Evolutionary conservation across 208 protist species (phyloP).

Genomic region (Acanthamoeba sp.): DNA sequence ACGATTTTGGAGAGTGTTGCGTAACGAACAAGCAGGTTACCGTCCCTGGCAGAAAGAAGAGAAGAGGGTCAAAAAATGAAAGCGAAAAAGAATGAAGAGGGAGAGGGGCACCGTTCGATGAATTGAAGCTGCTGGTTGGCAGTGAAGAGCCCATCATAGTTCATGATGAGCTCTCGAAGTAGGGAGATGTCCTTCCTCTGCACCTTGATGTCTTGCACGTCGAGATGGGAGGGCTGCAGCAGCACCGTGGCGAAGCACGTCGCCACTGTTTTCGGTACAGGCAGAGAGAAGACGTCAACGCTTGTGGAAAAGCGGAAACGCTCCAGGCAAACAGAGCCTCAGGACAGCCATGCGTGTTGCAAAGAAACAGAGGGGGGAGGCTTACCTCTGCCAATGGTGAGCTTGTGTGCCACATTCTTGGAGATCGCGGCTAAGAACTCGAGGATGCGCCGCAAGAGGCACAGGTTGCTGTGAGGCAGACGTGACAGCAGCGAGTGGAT

Average conservation of each 20-base stretch:
- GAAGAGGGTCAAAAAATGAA: background rate
- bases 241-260: slow-evolving; percentile 16
- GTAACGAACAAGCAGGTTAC: slow-evolving; percentile 22
- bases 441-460: background rate
- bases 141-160: background rate
- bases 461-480: background rate
- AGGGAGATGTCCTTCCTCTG: background rate
- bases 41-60: background rate
- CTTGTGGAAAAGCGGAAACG: too few relatives aligned
- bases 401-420: background rate
- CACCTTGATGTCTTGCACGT: background rate
- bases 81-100: background rate
- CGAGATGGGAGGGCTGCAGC: background rate
- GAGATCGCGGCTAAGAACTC: background rate
- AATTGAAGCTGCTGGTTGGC: slow-evolving; percentile 32
- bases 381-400: slow-evolving; percentile 16
- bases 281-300: background rate
- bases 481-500: slow-evolving; percentile 28
- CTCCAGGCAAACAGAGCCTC: too few relatives aligned
- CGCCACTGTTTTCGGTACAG: background rate
- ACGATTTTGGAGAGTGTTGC: slow-evolving; percentile 28
- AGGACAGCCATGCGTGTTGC: too few relatives aligned
- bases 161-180: background rate
- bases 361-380: background rate
- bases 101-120: background rate